Conservation (phyloP, 2,329 filamentous ascomycete genomes). For the Xylariaceae sp. region DNA sequence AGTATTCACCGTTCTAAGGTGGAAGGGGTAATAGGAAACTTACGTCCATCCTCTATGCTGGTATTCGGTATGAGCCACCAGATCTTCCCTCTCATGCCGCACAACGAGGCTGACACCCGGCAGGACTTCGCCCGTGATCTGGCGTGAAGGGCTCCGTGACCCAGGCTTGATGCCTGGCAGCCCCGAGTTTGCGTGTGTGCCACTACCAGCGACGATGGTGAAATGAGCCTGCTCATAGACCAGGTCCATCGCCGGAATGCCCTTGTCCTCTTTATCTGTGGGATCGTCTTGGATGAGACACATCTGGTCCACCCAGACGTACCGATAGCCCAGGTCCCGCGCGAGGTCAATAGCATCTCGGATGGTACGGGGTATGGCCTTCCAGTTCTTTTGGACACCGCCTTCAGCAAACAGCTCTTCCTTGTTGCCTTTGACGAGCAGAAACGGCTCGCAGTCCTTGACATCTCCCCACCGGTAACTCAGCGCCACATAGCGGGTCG, state of each 20-base stretch:
- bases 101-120: slow-evolving; percentile 11
- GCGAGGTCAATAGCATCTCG: slow-evolving; percentile 12
- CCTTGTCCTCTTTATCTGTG: slow-evolving; percentile 6
- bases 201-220: slow-evolving; percentile 12
- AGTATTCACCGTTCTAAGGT: neutral
- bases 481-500: slow-evolving; percentile 10
- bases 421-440: slow-evolving; percentile 10
- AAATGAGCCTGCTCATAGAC: slow-evolving; percentile 14
- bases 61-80: slow-evolving; percentile 10
- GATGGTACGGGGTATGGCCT: slow-evolving; percentile 10
- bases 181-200: slow-evolving; percentile 11
- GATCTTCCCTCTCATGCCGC: slow-evolving; percentile 12
- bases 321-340: slow-evolving; percentile 9
- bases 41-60: slow-evolving; percentile 14
- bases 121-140: slow-evolving; percentile 8
- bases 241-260: slow-evolving; percentile 13
- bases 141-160: slow-evolving; percentile 6
- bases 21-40: slow-evolving; percentile 1
- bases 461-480: slow-evolving; percentile 12
- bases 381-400: slow-evolving; percentile 10
- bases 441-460: slow-evolving; percentile 8
- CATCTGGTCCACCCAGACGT: slow-evolving; percentile 13
- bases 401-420: slow-evolving; percentile 10
- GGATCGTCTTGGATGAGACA: slow-evolving; percentile 14
- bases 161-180: slow-evolving; percentile 9